Base-by-base conservation (phyloP, 1,284 basidiomycete species). In the Ceratobasidium sp. region DNA sequence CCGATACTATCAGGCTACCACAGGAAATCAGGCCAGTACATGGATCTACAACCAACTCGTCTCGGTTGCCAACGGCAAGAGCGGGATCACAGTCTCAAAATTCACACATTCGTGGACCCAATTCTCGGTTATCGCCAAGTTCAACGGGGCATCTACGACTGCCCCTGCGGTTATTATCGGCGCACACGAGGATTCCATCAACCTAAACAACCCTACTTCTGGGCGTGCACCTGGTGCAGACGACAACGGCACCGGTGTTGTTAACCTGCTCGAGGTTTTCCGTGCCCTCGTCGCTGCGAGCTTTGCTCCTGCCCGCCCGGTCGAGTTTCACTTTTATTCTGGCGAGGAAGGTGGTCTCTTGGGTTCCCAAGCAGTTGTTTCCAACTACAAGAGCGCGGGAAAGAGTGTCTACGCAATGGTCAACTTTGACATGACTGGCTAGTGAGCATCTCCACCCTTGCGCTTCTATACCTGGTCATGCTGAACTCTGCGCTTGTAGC, bases 321-420 rank as follows among this genome's bases (percentile, higher is more conserved):
- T 91, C 68, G 89, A 91, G 81, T 88, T 90, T 82, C 89, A 90
- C 84, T 91, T 86, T 83, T 90, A 88, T 82, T 74, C 71, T 23
- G 57, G 87, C 0, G 89, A 90, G 81, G 89, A 90, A 82, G 87
- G 87, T 20, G 89, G 90, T 20, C 83, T 90, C 4, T 85, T 91
- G 30, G 90, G 90, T 12, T 87, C 86, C 44, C 87, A 89, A 80
- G 89, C 87, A 3, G 85, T 91, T 65, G 89, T 87, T 8, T 85
- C 86, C 73, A 79, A 82, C 8, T 91, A 90, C 82, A 87, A 87
- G 76, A 82, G 83, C 20, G 78, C 83, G 10, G 84, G 84, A 20
- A 83, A 82, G 62, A 83, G 84, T 71, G 86, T 90, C 48, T 82
- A 84, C 75, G 88, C 86, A 1, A 90, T 90, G 88, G 81, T 90